phyloP scores from a whole-genome alignment of 306 rosid species.

The Rosa persica region DNA sequence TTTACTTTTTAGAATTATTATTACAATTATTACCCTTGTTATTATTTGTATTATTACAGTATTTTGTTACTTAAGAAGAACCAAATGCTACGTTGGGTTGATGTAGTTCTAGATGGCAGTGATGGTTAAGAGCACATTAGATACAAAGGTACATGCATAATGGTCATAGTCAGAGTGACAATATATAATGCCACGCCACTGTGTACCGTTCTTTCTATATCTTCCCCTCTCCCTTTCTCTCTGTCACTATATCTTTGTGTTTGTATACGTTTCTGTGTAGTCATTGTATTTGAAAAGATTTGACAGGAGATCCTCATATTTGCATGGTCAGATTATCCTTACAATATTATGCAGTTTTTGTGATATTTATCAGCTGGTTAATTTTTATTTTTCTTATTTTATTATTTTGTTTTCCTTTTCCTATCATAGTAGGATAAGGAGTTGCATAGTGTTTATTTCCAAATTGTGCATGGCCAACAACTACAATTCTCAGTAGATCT shows the following conservation, averaged over 20 bases:
- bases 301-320: not conserved
- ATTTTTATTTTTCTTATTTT: not conserved
- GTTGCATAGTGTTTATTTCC: not conserved
- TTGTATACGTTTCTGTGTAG: not conserved
- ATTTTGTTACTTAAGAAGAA: not conserved
- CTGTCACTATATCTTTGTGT: not conserved
- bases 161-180: not conserved
- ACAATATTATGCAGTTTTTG: not conserved
- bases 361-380: not conserved
- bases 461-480: no score
- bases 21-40: no score
- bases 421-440: not conserved
- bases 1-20: no score
- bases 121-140: not conserved
- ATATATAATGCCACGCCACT: not conserved
- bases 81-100: not conserved
- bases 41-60: no score
- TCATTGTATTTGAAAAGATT: not conserved
- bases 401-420: not conserved
- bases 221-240: not conserved
- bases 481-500: not conserved
- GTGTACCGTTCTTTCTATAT: not conserved
- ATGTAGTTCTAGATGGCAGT: not conserved
- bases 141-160: not conserved
- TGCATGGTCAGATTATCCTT: not conserved